A percentile compares a stretch with the other conserved stretches of the same genome.
phyloP scores from a whole-genome alignment of 164 flowering plant genomes.

The Vitis labrusca region DNA sequence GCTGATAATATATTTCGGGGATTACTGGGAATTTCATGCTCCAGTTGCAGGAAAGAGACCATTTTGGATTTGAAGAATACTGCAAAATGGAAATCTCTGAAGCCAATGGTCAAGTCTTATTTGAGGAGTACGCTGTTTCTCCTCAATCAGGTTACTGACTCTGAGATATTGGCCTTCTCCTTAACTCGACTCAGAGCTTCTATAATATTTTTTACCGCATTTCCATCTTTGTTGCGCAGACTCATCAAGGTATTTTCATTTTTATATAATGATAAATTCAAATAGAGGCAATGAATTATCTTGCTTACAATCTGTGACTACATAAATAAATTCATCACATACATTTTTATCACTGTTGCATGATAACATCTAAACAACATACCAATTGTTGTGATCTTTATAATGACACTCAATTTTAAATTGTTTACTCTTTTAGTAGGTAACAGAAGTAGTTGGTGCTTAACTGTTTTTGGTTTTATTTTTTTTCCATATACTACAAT shows the following conservation, averaged over 20 bases:
- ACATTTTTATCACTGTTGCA: too few species aligned
- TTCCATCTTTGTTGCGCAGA: conserved; percentile 56
- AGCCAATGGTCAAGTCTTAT: conserved; percentile 83
- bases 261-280: conserved; percentile 1
- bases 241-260: conserved; percentile 64
- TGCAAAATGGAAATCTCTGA: conserved; percentile 59
- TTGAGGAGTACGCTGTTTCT: conserved; percentile 69
- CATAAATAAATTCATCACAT: too few species aligned
- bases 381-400: too few species aligned
- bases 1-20: conserved; percentile 62
- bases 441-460: too few species aligned
- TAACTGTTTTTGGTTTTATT: too few species aligned
- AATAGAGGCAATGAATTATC: too few species aligned
- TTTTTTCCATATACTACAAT: too few species aligned
- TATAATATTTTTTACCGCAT: conserved; percentile 62
- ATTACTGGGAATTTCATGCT: conserved; percentile 48
- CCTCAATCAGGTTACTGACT: conserved; percentile 67
- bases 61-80: conserved; percentile 52
- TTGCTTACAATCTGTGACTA: too few species aligned
- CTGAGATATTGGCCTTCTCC: conserved; percentile 57
- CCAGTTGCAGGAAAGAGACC: conserved; percentile 48
- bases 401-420: too few species aligned
- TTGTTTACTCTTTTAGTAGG: too few species aligned
- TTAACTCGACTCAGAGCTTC: conserved; percentile 66
- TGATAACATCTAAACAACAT: too few species aligned